These are phyloP conservation scores for Claviceps pazoutovae DNA, from an alignment of 2,329 filamentous ascomycete genomes.

Conservation along the genomic window DNA sequence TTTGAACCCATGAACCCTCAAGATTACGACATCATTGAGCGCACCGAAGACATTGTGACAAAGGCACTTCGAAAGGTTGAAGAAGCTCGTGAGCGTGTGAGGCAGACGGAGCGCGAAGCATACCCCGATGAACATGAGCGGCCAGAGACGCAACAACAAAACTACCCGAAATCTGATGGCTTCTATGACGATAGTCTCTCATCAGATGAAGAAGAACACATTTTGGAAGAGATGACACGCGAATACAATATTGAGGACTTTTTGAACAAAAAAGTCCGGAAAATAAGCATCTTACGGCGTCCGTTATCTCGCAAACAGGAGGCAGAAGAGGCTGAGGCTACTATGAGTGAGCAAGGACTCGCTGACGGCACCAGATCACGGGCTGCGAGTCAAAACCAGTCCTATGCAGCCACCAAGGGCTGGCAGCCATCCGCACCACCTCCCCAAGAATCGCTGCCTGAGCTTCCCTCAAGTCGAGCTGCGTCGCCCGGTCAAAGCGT, in stretches of 20 bases:
- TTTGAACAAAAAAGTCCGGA: conserved; percentile 40
- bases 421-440: conserved; percentile 27
- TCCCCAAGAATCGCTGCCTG: conserved; percentile 32
- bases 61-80: conserved; percentile 55
- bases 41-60: conserved; percentile 32
- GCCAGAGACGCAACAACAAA: conserved; percentile 17
- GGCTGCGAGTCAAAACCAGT: conserved; percentile 42
- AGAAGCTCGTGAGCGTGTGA: conserved; percentile 60
- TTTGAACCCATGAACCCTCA: conserved; percentile 56
- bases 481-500: conserved; percentile 37
- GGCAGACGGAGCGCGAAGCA: conserved; percentile 59
- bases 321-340: conserved; percentile 67
- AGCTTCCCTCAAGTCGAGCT: conserved; percentile 24
- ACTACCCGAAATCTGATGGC: conserved; percentile 28
- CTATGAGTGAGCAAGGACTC: conserved; percentile 40
- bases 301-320: conserved; percentile 59
- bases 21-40: conserved; percentile 20
- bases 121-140: conserved; percentile 14
- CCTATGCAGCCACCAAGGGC: conserved; percentile 8
- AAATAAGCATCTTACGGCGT: conserved; percentile 34
- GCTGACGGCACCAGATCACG: conserved; percentile 35
- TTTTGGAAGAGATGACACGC: conserved; percentile 77
- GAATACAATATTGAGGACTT: conserved; percentile 77
- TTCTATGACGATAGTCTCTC: conserved; percentile 47
- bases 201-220: conserved; percentile 58